Evolutionary conservation across 2,329 filamentous ascomycete genomes (phyloP), one percentile per base, ranked within the genome.

Genomic region (Fusarium acutatum): DNA sequence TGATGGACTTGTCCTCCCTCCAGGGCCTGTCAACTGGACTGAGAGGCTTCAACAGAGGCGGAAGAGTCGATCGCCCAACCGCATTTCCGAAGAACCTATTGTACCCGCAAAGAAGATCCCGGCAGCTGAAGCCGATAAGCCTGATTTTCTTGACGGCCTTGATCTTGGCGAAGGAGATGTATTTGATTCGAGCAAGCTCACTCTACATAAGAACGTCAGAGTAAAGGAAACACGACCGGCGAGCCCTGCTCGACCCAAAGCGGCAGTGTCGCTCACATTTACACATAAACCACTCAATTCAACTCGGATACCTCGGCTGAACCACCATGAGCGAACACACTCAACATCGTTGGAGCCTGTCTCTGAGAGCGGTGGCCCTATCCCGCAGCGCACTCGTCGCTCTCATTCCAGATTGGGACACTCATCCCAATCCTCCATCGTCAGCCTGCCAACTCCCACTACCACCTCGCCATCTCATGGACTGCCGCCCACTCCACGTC

Each of bases 191-290:
- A 90, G 88, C 65, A 97, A 96, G 81, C 87, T 94, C 47, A 96
- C 93, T 2, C 86, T 97, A 24, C 96, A 98, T 81, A 94, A 94
- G 72, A 98, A 99, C 80, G 89, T 99, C 74, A 95, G 96, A 80
- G 88, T 97, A 77, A 97, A 97, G 82, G 89, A 91, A 73, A 85
- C 90, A 70, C 87, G 90, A 60, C 88, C 91, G 26, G 84, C 88
- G 20, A 95, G 94, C 74, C 93, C 94, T 52, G 88, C 89, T 28
- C 89, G 93, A 70, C 89, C 89, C 26, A 92, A 92, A 80, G 90
- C 94, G 24, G 91, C 94, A 17, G 93, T 96, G 34, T 96, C 95
- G 18, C 86, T 98, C 69, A 98, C 95, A 12, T 98, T 98, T 80
- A 97, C 94, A 53, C 96, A 93, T 82, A 95, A 95, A 78, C 84